These are phyloP conservation scores for Nectriaceae sp. DNA, from an alignment of 2,329 filamentous ascomycete species.

Conservation along the genomic window DNA sequence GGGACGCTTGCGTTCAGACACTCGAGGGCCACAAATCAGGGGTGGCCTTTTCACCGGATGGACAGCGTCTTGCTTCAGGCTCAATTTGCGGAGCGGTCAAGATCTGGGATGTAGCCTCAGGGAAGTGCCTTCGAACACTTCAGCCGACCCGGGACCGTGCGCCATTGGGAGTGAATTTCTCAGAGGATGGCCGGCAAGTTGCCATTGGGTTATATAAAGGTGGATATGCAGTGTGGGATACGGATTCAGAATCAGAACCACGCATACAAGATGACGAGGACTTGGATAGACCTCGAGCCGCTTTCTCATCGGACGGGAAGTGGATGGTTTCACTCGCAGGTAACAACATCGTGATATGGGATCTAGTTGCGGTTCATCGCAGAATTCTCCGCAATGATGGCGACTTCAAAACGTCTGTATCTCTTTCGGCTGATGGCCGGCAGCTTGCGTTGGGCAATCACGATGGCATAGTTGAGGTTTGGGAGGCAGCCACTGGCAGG, in stretches of 20 bases:
- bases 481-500: neutral
- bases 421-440: neutral
- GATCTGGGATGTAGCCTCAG: constrained; percentile 14
- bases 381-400: neutral
- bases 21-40: neutral
- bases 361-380: too few species aligned
- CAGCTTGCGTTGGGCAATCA: neutral
- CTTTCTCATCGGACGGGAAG: neutral
- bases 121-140: too few species aligned
- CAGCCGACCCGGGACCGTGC: constrained; percentile 5
- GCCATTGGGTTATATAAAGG: too few species aligned
- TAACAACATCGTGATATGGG: too few species aligned
- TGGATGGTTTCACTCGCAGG: too few species aligned
- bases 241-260: neutral
- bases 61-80: constrained; percentile 7
- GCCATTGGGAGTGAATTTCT: constrained; percentile 13
- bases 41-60: neutral
- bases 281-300: constrained; percentile 12
- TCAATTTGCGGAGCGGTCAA: constrained; percentile 12
- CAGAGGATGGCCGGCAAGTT: too few species aligned
- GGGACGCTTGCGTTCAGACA: neutral
- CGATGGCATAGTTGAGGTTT: neutral
- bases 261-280: constrained; percentile 11
- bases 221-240: constrained; percentile 12
- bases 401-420: neutral